A percentile compares a stretch with the other conserved stretches of the same genome.
Evolutionary conservation across 441 rosid species (phyloP).

Genomic region (California macrophylla): DNA sequence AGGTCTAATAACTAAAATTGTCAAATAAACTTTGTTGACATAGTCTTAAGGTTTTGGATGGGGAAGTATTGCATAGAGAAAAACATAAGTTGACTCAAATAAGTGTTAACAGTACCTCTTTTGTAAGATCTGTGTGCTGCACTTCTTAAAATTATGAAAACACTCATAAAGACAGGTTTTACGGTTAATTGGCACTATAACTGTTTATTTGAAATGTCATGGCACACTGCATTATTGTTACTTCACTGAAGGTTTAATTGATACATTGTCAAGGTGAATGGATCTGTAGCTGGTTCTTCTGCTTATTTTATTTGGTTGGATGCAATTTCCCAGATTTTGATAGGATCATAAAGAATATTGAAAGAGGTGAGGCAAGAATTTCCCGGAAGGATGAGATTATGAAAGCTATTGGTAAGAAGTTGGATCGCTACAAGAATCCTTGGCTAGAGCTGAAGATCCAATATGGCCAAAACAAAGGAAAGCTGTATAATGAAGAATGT

Average conservation of each 20-base stretch:
- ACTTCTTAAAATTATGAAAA: too few species aligned
- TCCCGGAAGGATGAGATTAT: slow-evolving; percentile 94
- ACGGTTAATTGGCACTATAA: not conserved
- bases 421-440: slow-evolving; percentile 96
- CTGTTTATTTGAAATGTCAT: not conserved
- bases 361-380: slow-evolving; percentile 93
- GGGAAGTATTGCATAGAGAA: not conserved
- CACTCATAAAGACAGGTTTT: not conserved
- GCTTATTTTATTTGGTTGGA: not conserved
- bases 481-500: slow-evolving; percentile 94
- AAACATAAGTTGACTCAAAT: too few species aligned
- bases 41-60: not conserved
- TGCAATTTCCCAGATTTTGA: slow-evolving; percentile 53
- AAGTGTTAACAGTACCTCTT: too few species aligned
- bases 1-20: not conserved
- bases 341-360: slow-evolving; percentile 95
- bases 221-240: not conserved
- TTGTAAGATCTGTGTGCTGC: too few species aligned
- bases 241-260: not conserved
- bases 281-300: not conserved
- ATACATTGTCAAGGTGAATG: not conserved
- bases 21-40: not conserved
- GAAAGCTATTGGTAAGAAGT: slow-evolving; percentile 95
- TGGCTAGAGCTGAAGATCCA: slow-evolving; percentile 97
- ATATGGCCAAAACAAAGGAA: slow-evolving; percentile 98